A percentile compares a stretch with the other conserved stretches of the same genome.
Evolutionary conservation across 2,329 filamentous ascomycete species (phyloP).

Genomic region (Annulohypoxylon truncatum): DNA sequence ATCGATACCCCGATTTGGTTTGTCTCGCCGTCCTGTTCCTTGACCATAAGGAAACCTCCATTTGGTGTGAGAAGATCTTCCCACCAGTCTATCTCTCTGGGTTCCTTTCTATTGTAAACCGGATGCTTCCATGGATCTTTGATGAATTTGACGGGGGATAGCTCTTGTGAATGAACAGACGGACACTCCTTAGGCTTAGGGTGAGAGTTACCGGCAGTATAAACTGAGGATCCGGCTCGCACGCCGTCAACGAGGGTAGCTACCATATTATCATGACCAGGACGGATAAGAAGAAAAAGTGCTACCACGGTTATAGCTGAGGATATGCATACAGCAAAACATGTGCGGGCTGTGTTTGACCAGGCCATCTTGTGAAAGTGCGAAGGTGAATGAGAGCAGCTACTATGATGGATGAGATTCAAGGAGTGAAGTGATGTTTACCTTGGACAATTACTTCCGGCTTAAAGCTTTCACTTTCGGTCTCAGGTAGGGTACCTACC

Average conservation of each 20-base stretch:
- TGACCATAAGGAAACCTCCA: background rate
- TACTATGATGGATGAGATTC: background rate
- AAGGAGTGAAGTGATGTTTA: background rate
- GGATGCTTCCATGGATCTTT: conserved; percentile 2
- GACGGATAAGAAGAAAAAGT: background rate
- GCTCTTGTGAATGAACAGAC: background rate
- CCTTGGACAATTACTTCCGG: background rate
- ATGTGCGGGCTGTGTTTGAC: background rate
- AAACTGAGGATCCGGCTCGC: background rate
- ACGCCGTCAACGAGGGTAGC: background rate
- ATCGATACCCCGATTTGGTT: background rate
- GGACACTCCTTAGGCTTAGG: background rate
- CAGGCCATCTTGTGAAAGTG: background rate
- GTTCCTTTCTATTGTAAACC: background rate
- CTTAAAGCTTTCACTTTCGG: conserved; percentile 1
- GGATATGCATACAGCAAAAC: background rate
- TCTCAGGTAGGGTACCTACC: too few relatives aligned
- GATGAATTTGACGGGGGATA: background rate
- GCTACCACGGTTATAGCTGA: conserved; percentile 1
- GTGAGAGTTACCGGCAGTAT: background rate
- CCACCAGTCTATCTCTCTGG: background rate
- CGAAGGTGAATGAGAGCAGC: background rate
- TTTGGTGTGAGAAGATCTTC: background rate
- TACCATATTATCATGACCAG: background rate
- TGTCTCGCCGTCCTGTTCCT: background rate